Evolutionary conservation across 2,329 filamentous ascomycete genomes (phyloP).

Genomic region (Neurospora sp.): DNA sequence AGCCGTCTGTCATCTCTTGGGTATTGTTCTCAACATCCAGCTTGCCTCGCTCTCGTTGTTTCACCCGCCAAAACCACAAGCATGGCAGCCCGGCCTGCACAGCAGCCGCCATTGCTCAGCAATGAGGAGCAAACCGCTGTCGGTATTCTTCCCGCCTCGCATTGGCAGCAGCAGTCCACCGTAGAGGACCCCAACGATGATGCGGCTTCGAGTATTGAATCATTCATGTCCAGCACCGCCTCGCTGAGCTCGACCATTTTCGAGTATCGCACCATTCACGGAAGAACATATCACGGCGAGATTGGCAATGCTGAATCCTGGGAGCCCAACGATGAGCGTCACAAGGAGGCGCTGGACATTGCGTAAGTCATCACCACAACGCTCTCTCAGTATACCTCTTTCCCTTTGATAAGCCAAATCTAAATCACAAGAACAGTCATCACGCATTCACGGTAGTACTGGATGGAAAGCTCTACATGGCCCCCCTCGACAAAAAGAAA

Average conservation of each 20-base stretch:
- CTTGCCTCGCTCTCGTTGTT: background rate
- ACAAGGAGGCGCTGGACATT: constrained; percentile 24
- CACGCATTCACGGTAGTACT: constrained; percentile 17
- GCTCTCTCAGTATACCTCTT: background rate
- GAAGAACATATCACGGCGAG: constrained; percentile 23
- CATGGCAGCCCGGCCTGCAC: too few species aligned
- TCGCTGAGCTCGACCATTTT: constrained; percentile 16
- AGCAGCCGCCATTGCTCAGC: too few species aligned
- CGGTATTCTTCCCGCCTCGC: constrained; percentile 4
- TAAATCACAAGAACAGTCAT: constrained; percentile 11
- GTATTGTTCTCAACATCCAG: background rate
- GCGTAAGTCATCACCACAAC: constrained; percentile 6
- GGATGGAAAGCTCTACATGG: constrained; percentile 18
- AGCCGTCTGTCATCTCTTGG: background rate
- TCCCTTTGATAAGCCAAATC: background rate
- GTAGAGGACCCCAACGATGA: background rate
- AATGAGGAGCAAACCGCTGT: too few species aligned
- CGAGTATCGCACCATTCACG: constrained; percentile 22
- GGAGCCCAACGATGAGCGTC: constrained; percentile 23
- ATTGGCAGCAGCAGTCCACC: background rate
- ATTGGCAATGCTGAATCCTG: constrained; percentile 22
- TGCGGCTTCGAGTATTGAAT: constrained; percentile 6
- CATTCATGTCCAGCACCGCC: constrained; percentile 18
- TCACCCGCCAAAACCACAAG: too few species aligned
- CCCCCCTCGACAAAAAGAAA: constrained; percentile 16